Conservation (phyloP, 2,329 filamentous ascomycete species). For the Truncatella angustata region DNA sequence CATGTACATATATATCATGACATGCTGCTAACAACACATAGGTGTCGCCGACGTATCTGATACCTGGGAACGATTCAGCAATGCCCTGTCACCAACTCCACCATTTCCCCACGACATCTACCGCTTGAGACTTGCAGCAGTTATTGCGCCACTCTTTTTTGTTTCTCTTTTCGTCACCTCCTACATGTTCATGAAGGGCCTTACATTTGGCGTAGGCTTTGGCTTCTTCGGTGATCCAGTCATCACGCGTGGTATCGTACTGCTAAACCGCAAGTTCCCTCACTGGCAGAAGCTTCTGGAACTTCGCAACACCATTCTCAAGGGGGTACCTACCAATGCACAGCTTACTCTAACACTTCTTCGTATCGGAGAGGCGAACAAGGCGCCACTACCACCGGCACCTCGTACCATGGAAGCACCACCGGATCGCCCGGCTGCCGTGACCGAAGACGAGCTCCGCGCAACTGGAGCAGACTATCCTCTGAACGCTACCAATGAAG, state of each 20-base stretch:
- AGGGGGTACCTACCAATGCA: constrained; percentile 81
- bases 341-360: constrained; percentile 80
- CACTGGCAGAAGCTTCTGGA: constrained; percentile 75
- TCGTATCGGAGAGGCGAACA: constrained; percentile 78
- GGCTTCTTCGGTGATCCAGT: constrained; percentile 79
- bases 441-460: constrained; percentile 49
- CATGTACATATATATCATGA: too few relatives aligned
- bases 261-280: constrained; percentile 61
- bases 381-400: constrained; percentile 69
- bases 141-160: constrained; percentile 51
- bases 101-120: constrained; percentile 57
- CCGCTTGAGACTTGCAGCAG: constrained; percentile 51
- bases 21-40: neutral
- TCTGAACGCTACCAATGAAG: constrained; percentile 61
- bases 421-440: constrained; percentile 29
- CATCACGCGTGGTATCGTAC: constrained; percentile 56
- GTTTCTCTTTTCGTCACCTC: constrained; percentile 53
- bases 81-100: constrained; percentile 60
- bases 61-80: constrained; percentile 50
- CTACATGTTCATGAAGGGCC: constrained; percentile 62
- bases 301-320: constrained; percentile 72
- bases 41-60: constrained; percentile 44
- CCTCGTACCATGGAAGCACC: constrained; percentile 36
- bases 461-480: constrained; percentile 44
- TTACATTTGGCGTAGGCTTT: constrained; percentile 68